Conservation (phyloP, 2,329 filamentous ascomycete species). For the Diplocarpon mali region DNA sequence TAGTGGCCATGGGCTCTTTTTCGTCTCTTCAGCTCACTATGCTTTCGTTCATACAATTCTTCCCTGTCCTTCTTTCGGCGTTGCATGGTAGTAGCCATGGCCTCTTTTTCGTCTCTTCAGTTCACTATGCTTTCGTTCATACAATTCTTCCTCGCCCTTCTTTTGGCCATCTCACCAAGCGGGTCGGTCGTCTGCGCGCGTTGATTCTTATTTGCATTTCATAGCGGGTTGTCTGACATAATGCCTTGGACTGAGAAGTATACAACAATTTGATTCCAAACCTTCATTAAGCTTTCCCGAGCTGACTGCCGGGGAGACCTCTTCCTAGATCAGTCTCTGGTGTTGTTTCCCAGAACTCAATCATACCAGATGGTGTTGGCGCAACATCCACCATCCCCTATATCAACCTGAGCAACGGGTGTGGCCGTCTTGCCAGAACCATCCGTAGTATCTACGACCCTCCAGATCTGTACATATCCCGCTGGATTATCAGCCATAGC, state of each 20-base stretch:
- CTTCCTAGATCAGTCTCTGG: neutral
- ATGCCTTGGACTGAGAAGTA: too few relatives aligned
- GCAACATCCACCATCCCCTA: conserved; percentile 9
- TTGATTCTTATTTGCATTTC: too few relatives aligned
- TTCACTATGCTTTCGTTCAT: too few relatives aligned
- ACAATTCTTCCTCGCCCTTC: too few relatives aligned
- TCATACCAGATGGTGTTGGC: conserved; percentile 9
- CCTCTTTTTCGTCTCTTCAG: neutral
- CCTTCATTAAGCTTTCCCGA: neutral
- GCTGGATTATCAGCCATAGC: neutral
- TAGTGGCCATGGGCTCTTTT: neutral
- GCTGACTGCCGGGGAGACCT: neutral
- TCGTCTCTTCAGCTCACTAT: neutral
- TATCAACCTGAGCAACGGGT: conserved; percentile 4
- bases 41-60: neutral
- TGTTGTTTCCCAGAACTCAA: neutral
- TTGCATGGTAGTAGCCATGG: neutral
- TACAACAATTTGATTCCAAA: too few relatives aligned
- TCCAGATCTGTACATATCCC: conserved; percentile 6
- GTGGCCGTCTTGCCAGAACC: neutral
- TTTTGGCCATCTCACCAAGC: too few relatives aligned
- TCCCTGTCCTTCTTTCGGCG: too few relatives aligned
- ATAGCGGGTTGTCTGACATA: too few relatives aligned
- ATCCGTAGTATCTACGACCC: neutral
- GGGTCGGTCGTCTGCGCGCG: too few relatives aligned